Evolutionary conservation across 225 moss, liverwort and hornwort species (phyloP).

Genomic region (Anthoceros angustus): DNA sequence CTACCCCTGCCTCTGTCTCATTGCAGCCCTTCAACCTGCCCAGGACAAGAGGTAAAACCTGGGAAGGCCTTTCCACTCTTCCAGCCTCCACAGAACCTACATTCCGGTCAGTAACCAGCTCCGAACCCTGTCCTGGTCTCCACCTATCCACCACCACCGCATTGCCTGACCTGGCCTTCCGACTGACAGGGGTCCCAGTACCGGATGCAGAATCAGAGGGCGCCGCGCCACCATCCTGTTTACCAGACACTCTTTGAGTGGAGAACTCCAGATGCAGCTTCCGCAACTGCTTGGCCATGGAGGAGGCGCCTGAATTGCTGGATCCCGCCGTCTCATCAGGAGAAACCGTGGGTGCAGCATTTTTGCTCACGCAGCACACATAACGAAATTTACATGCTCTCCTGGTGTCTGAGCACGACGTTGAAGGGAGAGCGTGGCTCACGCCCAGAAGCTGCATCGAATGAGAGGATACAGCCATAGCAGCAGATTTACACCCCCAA

Average conservation of each 20-base stretch:
- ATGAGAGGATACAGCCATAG: slow-evolving; percentile 34
- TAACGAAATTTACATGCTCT: slow-evolving; percentile 10
- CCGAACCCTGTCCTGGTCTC: background rate
- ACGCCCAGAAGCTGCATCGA: slow-evolving; percentile 11
- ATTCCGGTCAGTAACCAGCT: background rate
- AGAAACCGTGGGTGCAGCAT: slow-evolving; percentile 5
- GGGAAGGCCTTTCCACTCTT: background rate
- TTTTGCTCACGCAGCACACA: slow-evolving; percentile 21
- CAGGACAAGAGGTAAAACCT: background rate
- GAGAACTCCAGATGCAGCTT: slow-evolving; percentile 31
- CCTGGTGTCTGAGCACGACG: slow-evolving; percentile 16
- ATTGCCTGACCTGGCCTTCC: background rate
- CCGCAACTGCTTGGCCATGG: slow-evolving; percentile 36
- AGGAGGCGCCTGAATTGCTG: slow-evolving; percentile 17
- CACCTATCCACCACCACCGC: background rate
- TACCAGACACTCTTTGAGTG: slow-evolving; percentile 26
- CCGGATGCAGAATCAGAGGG: slow-evolving; percentile 14
- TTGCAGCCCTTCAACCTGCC: slow-evolving; percentile 28
- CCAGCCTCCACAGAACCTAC: background rate
- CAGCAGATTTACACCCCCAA: background rate
- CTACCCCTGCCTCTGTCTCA: slow-evolving; percentile 40
- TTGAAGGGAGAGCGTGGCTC: slow-evolving; percentile 7
- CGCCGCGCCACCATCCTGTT: slow-evolving; percentile 17
- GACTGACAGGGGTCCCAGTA: background rate
- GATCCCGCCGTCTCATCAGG: slow-evolving; percentile 9